Percentiles rank a stretch among this genome's conserved stretches.
These are phyloP conservation scores for Coniella vitis DNA, from an alignment of 2,329 filamentous ascomycete species.

Conservation along the genomic window DNA sequence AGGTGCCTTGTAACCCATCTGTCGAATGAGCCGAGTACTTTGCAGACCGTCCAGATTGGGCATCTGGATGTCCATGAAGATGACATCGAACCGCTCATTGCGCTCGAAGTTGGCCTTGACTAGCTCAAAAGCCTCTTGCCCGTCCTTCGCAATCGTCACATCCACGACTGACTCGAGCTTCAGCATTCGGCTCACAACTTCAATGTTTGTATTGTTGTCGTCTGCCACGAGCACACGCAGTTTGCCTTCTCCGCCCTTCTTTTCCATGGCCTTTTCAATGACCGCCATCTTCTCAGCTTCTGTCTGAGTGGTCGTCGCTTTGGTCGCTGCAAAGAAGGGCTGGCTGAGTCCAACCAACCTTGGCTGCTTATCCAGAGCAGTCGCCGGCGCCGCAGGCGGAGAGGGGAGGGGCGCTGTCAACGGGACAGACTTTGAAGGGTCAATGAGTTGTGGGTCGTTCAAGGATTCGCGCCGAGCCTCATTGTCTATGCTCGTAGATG, in stretches of 20 bases:
- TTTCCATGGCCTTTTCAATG: conserved; percentile 58
- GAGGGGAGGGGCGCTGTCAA: too few relatives aligned
- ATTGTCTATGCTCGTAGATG: conserved; percentile 28
- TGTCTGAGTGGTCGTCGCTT: conserved; percentile 26
- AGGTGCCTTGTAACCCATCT: conserved; percentile 79
- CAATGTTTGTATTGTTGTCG: conserved; percentile 51
- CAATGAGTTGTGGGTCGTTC: conserved; percentile 18
- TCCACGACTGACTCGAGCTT: conserved; percentile 79
- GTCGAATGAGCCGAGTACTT: conserved; percentile 74
- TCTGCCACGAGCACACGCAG: conserved; percentile 83
- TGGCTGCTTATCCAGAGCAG: conserved; percentile 61
- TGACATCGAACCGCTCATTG: conserved; percentile 69
- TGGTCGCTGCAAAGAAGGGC: conserved; percentile 62
- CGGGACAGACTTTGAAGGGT: conserved; percentile 21
- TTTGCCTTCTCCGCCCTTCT: conserved; percentile 52
- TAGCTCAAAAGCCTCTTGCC: conserved; percentile 79
- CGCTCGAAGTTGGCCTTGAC: conserved; percentile 77
- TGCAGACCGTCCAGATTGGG: conserved; percentile 86
- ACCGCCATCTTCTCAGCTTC: conserved; percentile 57
- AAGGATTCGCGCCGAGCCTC: conserved; percentile 26
- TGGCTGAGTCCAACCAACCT: conserved; percentile 75
- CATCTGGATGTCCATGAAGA: conserved; percentile 97
- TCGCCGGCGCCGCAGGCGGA: conserved; percentile 25
- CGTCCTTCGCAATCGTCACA: conserved; percentile 80
- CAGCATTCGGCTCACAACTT: conserved; percentile 55